Evolutionary conservation across 1,284 basidiomycete species (phyloP), one percentile per base, ranked within the genome.

Genomic region (Cystobasidiaceae sp.): DNA sequence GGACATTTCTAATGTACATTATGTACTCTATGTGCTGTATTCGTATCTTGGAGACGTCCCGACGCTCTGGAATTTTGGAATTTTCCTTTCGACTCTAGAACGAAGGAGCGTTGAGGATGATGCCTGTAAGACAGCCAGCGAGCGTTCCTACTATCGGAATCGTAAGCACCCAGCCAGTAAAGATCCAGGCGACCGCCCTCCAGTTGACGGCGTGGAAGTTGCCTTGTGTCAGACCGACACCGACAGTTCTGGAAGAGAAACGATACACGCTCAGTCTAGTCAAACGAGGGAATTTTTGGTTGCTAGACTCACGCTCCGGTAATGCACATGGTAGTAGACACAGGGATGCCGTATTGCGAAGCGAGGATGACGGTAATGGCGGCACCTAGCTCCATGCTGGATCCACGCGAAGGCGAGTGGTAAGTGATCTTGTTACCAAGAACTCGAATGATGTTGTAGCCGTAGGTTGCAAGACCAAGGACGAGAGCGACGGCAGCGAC

Each of bases 331-430:
- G 78, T 78, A 3, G 54, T 56, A 7, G 54, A 56, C 37, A 72
- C 63, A 32, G 67, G 63, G 9, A 73, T 41, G n/a, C 69, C 72
- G 69, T 71, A 78, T 62, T 79, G 78, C 27, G 78, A 78, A 60
- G 79, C 79, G 50, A 80, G 74, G 45, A 80, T 74, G 68, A 81
- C 74, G 5, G 68, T 79, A 70, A 80, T 78, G 51, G 79, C 72
- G 1, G 79, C 75, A 9, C 79, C 80, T 33, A 81, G 71, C 71
- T 81, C 80, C 80, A 81, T 81, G 7, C 75, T 76, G 74, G 80
- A 79, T 27, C 80, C 80, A 58, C 80, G 77, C 9, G 78, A 79
- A 3, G 80, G 80, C 0, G 79, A 80, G 68, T 76, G 74, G 48
- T 80, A 74, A 7, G 80, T 81, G 62, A 81, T 74, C 28, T 75